These are phyloP conservation scores for Paecilomyces dactylethromorphus DNA, from an alignment of 2,329 filamentous ascomycete species.

Conservation along the genomic window DNA sequence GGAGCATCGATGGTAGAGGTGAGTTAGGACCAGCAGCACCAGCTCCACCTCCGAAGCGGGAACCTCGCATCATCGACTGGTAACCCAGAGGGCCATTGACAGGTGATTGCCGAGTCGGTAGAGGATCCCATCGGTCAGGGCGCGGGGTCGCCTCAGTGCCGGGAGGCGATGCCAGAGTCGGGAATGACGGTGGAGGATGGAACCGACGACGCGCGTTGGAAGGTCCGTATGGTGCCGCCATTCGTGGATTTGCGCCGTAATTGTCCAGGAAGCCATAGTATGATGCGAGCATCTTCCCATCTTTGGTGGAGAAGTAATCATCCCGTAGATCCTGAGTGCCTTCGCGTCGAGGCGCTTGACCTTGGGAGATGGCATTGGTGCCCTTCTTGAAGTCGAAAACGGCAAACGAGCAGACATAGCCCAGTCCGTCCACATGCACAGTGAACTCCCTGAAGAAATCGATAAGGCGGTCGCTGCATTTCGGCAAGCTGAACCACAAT, in stretches of 20 bases:
- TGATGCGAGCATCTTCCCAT: slow-evolving; percentile 97
- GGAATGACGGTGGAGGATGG: slow-evolving; percentile 69
- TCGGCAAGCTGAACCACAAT: slow-evolving; percentile 77
- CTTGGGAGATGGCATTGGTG: slow-evolving; percentile 48
- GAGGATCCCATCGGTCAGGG: slow-evolving; percentile 27
- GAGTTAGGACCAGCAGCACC: slow-evolving; percentile 24
- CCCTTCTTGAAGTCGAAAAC: slow-evolving; percentile 95
- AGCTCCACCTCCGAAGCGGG: slow-evolving; percentile 16
- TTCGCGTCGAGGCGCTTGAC: slow-evolving; percentile 23
- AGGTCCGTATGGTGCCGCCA: slow-evolving; percentile 54
- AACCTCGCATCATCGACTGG: slow-evolving; percentile 20
- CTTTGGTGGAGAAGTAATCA: slow-evolving; percentile 90
- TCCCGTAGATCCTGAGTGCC: slow-evolving; percentile 63
- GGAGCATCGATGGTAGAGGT: slow-evolving; percentile 37
- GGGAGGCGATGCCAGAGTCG: slow-evolving; percentile 59
- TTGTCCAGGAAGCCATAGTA: slow-evolving; percentile 94
- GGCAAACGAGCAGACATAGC: slow-evolving; percentile 94
- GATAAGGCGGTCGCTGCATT: slow-evolving; percentile 84
- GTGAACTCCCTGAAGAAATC: slow-evolving; percentile 99
- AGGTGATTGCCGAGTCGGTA: slow-evolving; percentile 13
- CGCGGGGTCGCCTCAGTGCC: slow-evolving; percentile 41
- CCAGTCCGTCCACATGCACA: slow-evolving; percentile 90
- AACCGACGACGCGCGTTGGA: slow-evolving; percentile 47
- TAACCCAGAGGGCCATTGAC: slow-evolving; percentile 14
- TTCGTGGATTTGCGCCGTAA: slow-evolving; percentile 70